These are phyloP conservation scores for Alternaria alternata DNA, from an alignment of 2,329 filamentous ascomycete species.

Conservation along the genomic window DNA sequence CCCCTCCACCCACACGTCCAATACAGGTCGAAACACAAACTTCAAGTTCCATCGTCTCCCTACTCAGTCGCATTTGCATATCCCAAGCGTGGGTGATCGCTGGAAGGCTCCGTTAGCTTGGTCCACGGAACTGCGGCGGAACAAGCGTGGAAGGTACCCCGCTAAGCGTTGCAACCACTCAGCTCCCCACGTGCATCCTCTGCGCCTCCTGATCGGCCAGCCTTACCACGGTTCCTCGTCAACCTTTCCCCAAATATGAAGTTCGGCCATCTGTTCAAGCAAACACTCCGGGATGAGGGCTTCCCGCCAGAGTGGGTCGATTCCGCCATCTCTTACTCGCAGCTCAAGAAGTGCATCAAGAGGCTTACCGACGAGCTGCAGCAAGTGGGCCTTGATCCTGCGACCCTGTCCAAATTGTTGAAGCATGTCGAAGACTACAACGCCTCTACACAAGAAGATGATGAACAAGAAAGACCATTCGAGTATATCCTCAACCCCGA, in stretches of 20 bases:
- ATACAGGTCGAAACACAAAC: background rate
- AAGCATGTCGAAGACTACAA: slow-evolving; percentile 53
- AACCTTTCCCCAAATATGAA: slow-evolving; percentile 69
- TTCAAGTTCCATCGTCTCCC: background rate
- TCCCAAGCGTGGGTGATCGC: slow-evolving; percentile 3
- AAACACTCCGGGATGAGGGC: slow-evolving; percentile 72
- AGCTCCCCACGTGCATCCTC: slow-evolving; percentile 39
- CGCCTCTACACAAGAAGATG: slow-evolving; percentile 31
- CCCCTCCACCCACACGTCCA: background rate
- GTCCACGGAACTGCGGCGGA: slow-evolving; percentile 18
- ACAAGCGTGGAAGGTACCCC: slow-evolving; percentile 13
- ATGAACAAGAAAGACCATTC: slow-evolving; percentile 44
- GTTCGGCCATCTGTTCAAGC: slow-evolving; percentile 81
- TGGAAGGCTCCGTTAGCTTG: slow-evolving; percentile 5
- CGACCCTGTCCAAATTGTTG: slow-evolving; percentile 73
- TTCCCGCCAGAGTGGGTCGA: slow-evolving; percentile 77
- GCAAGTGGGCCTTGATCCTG: slow-evolving; percentile 74
- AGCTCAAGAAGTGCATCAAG: slow-evolving; percentile 90
- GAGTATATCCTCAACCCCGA: slow-evolving; percentile 47
- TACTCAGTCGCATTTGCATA: background rate
- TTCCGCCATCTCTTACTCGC: slow-evolving; percentile 81
- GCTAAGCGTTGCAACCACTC: slow-evolving; percentile 21
- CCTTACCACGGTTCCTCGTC: slow-evolving; percentile 20
- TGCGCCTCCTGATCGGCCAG: slow-evolving; percentile 33
- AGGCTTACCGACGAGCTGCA: slow-evolving; percentile 76